Evolutionary conservation across 2,329 filamentous ascomycete species (phyloP).

Genomic region (Stemphylium lycopersici): DNA sequence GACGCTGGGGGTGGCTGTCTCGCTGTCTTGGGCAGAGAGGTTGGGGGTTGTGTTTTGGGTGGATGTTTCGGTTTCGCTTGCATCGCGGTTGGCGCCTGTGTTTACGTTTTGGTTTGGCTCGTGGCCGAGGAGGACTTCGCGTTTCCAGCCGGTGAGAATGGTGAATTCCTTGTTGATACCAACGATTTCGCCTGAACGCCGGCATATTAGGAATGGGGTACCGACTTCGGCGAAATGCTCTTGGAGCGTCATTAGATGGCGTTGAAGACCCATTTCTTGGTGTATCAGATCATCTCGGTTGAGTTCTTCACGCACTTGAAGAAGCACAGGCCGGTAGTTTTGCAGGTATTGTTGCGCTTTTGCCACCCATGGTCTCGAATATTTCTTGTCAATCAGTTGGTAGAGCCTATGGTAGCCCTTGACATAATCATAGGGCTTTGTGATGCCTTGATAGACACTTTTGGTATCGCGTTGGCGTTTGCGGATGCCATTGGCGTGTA

Average conservation of each 20-base stretch:
- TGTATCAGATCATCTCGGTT: constrained; percentile 90
- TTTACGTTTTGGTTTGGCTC: constrained; percentile 89
- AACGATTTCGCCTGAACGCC: constrained; percentile 92
- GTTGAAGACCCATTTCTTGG: constrained; percentile 96
- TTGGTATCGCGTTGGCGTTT: constrained; percentile 74
- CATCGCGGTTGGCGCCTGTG: constrained; percentile 60
- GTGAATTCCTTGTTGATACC: constrained; percentile 96
- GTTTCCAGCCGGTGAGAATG: constrained; percentile 93
- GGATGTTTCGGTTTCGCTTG: constrained; percentile 48
- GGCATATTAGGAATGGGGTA: constrained; percentile 88
- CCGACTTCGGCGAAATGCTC: constrained; percentile 87
- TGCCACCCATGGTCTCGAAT: constrained; percentile 76
- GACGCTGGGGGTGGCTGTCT: constrained; percentile 69
- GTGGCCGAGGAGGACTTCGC: constrained; percentile 85
- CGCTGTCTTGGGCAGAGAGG: constrained; percentile 41
- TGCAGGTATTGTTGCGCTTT: constrained; percentile 87
- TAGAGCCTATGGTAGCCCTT: constrained; percentile 88
- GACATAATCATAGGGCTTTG: constrained; percentile 90
- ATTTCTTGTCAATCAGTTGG: constrained; percentile 77
- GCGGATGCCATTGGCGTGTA: constrained; percentile 43
- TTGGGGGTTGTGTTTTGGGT: constrained; percentile 55
- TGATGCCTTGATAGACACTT: constrained; percentile 85
- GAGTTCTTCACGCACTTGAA: constrained; percentile 87
- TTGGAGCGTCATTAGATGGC: constrained; percentile 90
- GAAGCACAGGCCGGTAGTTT: constrained; percentile 90